Conservation (phyloP, 257 asterid genomes). For the Dorcoceras hygrometricum region DNA sequence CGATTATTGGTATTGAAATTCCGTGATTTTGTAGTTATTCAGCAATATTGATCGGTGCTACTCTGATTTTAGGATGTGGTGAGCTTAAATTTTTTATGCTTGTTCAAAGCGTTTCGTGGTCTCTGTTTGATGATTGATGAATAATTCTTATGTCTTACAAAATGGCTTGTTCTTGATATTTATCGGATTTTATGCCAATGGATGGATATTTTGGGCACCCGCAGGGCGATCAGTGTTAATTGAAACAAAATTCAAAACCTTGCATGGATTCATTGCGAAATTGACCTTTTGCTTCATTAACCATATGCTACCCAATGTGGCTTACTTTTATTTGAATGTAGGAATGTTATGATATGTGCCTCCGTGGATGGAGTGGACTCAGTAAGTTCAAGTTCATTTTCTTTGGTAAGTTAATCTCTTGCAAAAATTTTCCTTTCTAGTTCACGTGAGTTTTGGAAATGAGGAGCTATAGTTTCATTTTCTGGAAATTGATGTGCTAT, state of each 20-base stretch:
- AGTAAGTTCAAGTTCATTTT: slow-evolving; percentile 35
- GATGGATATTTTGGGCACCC: neutral
- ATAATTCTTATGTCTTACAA: neutral
- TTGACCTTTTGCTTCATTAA: neutral
- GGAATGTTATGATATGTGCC: slow-evolving; percentile 48
- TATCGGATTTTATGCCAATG: slow-evolving; percentile 9
- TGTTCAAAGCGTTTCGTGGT: neutral
- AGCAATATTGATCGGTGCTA: neutral
- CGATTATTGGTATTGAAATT: neutral
- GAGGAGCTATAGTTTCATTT: neutral
- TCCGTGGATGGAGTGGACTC: slow-evolving; percentile 69
- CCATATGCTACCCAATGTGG: neutral
- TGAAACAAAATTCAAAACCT: neutral
- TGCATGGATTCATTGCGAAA: neutral
- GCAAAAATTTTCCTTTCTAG: slow-evolving; percentile 2
- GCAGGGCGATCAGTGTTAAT: neutral
- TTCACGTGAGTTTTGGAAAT: slow-evolving; percentile 9
- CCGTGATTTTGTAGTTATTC: neutral
- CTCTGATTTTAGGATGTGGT: neutral
- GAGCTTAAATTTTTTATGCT: slow-evolving; percentile 15
- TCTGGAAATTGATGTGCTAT: slow-evolving; percentile 4
- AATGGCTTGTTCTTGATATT: slow-evolving; percentile 8
- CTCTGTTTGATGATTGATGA: neutral
- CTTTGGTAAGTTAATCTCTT: slow-evolving; percentile 45
- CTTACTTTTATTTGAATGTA: slow-evolving; percentile 30